These are phyloP conservation scores for Elongisporangium senticosum DNA, from an alignment of 352 stramenopile genomes.

Conservation along the genomic window DNA sequence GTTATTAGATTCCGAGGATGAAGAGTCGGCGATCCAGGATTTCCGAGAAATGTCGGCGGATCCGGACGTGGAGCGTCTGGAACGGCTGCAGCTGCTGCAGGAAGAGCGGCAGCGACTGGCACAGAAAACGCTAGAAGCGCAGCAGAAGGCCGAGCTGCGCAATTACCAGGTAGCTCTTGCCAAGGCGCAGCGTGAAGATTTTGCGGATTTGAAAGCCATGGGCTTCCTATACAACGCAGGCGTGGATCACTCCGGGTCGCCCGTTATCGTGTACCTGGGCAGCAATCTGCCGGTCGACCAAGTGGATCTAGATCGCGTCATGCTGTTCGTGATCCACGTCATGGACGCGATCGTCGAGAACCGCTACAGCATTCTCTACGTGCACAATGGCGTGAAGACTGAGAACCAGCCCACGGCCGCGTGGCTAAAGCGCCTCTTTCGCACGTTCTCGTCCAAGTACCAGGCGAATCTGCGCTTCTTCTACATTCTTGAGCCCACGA, in stretches of 20 bases:
- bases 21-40: constrained; percentile 36
- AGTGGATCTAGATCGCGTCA: constrained; percentile 59
- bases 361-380: constrained; percentile 64
- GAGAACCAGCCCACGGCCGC: constrained; percentile 50
- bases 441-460: constrained; percentile 48
- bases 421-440: constrained; percentile 71
- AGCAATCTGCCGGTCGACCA: constrained; percentile 35
- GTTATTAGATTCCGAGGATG: constrained; percentile 15
- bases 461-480: constrained; percentile 65
- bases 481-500: constrained; percentile 69
- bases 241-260: constrained; percentile 56
- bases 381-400: constrained; percentile 36
- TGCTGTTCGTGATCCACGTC: constrained; percentile 65
- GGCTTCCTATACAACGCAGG: constrained; percentile 66
- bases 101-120: constrained; percentile 29
- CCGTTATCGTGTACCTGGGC: constrained; percentile 68
- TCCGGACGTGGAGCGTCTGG: constrained; percentile 48
- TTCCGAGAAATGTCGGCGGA: constrained; percentile 58
- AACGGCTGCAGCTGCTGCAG: constrained; percentile 29
- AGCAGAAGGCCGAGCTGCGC: constrained; percentile 11
- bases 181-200: constrained; percentile 42
- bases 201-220: constrained; percentile 44
- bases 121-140: constrained; percentile 7
- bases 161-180: constrained; percentile 40
- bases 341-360: constrained; percentile 58